These are phyloP conservation scores for Francoa sonchifolia DNA, from an alignment of 441 rosid genomes.

Conservation along the genomic window DNA sequence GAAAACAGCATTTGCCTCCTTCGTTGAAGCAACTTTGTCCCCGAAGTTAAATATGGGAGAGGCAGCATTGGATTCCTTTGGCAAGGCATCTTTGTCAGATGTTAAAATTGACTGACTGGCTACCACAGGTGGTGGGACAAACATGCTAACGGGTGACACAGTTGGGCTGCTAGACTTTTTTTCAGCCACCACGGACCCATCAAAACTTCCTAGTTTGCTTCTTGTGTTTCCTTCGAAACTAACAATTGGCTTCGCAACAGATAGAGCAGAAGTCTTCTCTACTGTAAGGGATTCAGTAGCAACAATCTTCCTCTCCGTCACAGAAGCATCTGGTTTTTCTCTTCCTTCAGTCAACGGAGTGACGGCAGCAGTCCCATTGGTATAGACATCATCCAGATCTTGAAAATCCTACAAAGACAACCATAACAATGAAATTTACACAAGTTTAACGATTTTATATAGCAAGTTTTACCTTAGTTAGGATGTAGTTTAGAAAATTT, in stretches of 20 bases:
- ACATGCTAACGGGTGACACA: conserved; percentile 16
- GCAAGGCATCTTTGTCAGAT: conserved; percentile 15
- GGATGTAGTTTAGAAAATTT: no score
- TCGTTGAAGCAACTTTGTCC: conserved; percentile 17
- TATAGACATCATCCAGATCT: conserved; percentile 51
- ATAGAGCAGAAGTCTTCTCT: conserved; percentile 21
- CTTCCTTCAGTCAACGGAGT: conserved; percentile 17
- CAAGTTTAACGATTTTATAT: no score
- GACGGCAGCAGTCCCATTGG: conserved; percentile 19
- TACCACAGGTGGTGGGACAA: conserved; percentile 21
- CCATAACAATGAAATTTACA: background rate
- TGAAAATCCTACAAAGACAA: conserved; percentile 40
- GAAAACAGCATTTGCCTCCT: conserved; percentile 21
- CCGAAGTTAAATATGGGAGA: conserved; percentile 17
- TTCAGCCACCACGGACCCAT: conserved; percentile 25
- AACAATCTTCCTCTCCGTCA: conserved; percentile 15
- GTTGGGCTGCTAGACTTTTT: conserved; percentile 16
- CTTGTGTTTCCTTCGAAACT: conserved; percentile 22
- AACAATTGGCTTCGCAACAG: conserved; percentile 21
- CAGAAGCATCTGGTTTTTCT: conserved; percentile 21
- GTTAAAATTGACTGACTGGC: conserved; percentile 20
- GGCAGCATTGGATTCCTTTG: conserved; percentile 15
- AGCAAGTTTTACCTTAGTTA: no score
- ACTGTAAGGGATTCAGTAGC: conserved; percentile 21
- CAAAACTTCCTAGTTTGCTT: conserved; percentile 18